Conservation (phyloP, 1,284 basidiomycete species). For the Phaffia rhodozyma region DNA sequence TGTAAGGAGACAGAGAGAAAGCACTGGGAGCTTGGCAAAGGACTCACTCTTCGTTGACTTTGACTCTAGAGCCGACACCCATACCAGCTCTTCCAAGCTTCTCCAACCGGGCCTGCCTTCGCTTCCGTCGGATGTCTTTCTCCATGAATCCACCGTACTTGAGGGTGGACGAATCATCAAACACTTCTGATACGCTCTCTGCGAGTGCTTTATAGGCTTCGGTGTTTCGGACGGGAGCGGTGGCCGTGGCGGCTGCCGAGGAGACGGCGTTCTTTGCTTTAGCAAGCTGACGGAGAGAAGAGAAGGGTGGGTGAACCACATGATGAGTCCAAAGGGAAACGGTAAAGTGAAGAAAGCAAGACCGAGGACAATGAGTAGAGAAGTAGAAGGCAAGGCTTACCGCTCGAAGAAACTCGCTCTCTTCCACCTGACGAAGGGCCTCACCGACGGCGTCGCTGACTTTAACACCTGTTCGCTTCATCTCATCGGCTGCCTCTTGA, state of each 20-base stretch:
- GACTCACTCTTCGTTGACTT: constrained; percentile 66
- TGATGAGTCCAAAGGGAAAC: not conserved
- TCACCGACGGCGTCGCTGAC: constrained; percentile 87
- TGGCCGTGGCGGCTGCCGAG: constrained; percentile 59
- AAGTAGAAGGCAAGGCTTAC: not conserved
- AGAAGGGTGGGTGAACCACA: not conserved
- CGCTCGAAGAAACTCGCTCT: constrained; percentile 64
- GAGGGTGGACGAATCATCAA: constrained; percentile 90
- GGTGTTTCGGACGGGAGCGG: constrained; percentile 88
- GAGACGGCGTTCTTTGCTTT: constrained; percentile 67
- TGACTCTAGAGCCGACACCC: constrained; percentile 40
- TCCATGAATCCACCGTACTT: constrained; percentile 96
- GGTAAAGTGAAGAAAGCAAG: not conserved
- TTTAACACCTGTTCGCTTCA: constrained; percentile 77
- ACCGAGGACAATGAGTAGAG: not conserved
- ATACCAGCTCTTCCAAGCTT: constrained; percentile 66
- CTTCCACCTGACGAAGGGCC: constrained; percentile 82
- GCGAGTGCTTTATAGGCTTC: constrained; percentile 85
- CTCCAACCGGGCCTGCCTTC: constrained; percentile 58
- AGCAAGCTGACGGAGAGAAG: constrained; percentile 46
- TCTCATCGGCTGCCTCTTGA: constrained; percentile 78
- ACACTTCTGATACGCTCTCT: constrained; percentile 77
- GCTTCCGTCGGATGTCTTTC: constrained; percentile 73
- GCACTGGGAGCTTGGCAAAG: constrained; percentile 8
- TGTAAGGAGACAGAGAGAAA: not conserved